Base-by-base conservation (phyloP, 1,139 yeast species). In the Sugiyamaella castrensis region DNA sequence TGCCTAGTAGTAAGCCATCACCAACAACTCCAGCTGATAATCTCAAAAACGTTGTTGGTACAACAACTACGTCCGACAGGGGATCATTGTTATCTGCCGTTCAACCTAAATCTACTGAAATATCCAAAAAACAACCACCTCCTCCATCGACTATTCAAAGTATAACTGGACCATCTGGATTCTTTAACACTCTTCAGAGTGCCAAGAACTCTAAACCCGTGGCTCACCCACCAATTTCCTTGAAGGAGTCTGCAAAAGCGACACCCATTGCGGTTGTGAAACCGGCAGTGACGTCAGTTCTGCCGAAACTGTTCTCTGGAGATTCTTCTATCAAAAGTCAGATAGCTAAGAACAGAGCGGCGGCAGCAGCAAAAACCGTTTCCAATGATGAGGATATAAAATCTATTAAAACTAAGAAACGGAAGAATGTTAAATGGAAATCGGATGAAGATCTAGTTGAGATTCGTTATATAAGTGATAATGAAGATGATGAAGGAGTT, bases 381-480 rank as follows among this genome's bases (percentile, higher is more conserved):
- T 16, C 27, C 10, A 5, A 43, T 10, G 19, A 13, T 28, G 30
- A 39, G 39, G 27, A 37, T 24, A 24, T 42, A 40, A 40, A 35
- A 29, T 11, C 42, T 27, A 11, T 47, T 42, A 35, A 41, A 12
- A 29, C 31, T 4, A 45, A 45, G 36, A 52, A 53, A 44, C 57
- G 56, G 47, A 53, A 49, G 43, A 44, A 62, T 2, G 75, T 71
- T 2, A 59, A 54, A 19, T 71, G 74, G 73, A 59, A 57, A 33
- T 49, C 58, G 8, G 72, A 69, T 34, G 56, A 53, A 9, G 65
- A 64, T 15, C 70, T 65, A 65, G 80, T 64, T 56, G 66, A 58
- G 63, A 75, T 67, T 61, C 72, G 64, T 39, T 56, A 60, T 52
- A 75, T 52, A 53, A 78, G 56, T 67, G 73, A 59, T 64, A 69